phyloP scores from a whole-genome alignment of 176 grass and related monocot species.

The Bonia amplexicaulis region DNA sequence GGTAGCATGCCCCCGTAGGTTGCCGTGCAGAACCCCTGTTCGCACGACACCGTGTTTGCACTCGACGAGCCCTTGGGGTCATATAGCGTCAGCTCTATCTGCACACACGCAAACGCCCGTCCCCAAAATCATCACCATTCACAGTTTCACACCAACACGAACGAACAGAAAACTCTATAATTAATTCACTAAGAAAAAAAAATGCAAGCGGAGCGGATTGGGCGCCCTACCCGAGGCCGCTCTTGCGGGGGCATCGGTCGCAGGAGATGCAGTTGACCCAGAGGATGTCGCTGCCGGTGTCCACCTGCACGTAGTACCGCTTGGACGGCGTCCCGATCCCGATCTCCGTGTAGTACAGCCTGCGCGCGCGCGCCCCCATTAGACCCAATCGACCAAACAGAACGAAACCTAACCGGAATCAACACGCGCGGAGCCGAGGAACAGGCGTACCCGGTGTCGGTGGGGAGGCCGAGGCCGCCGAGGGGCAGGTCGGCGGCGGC shows the following conservation, averaged over 20 bases:
- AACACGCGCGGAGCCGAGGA: not conserved
- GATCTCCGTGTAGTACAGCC: conserved; percentile 85
- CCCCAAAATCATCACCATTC: not conserved
- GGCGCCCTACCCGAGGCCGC: conserved; percentile 60
- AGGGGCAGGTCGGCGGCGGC: conserved; percentile 42
- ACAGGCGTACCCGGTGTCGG: conserved; percentile 48
- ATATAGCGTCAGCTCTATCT: conserved; percentile 89
- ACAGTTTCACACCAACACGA: not conserved
- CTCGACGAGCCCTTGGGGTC: conserved; percentile 65
- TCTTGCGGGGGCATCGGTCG: conserved; percentile 61
- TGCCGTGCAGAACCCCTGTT: conserved; percentile 52
- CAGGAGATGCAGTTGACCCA: conserved; percentile 91
- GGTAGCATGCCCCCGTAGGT: conserved; percentile 47
- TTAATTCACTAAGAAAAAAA: not conserved
- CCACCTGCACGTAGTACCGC: conserved; percentile 77
- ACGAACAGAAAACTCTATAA: not conserved
- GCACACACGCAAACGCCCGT: not conserved
- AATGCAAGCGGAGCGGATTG: too few relatives aligned
- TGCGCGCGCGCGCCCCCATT: not conserved
- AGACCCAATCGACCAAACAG: not conserved
- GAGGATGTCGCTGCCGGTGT: conserved; percentile 92
- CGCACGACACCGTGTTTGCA: conserved; percentile 34
- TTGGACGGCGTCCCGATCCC: conserved; percentile 77
- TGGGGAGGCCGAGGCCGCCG: conserved; percentile 60
- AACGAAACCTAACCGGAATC: not conserved